Evolutionary conservation across 495 filamentous ascomycete genomes (phyloP).

Genomic region (Annulohypoxylon nitens): DNA sequence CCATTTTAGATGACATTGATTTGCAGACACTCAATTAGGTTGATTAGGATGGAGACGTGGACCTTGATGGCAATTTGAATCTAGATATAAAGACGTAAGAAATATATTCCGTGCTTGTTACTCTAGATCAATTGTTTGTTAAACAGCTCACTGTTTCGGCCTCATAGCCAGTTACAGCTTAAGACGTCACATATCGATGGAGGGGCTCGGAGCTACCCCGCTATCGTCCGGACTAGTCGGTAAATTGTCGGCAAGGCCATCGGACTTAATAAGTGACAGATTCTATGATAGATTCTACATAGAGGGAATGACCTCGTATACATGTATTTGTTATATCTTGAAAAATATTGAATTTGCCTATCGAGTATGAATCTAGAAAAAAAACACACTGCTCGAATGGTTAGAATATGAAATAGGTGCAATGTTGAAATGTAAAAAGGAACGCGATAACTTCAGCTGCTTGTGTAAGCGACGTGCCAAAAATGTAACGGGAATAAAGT

Average conservation of each 20-base stretch:
- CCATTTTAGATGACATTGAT: slow-evolving; percentile 44
- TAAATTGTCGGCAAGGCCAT: slow-evolving; percentile 20
- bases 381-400: too few relatives aligned
- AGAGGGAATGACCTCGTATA: background rate
- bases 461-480: background rate
- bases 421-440: background rate
- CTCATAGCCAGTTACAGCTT: slow-evolving; percentile 2
- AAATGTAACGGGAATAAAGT: background rate
- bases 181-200: slow-evolving; percentile 28
- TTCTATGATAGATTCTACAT: background rate
- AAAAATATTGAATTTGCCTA: too few relatives aligned
- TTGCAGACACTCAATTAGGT: slow-evolving; percentile 16
- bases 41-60: slow-evolving; percentile 25
- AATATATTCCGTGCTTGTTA: slow-evolving; percentile 23
- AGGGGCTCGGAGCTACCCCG: slow-evolving; percentile 41
- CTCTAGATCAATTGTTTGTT: background rate
- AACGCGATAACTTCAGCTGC: background rate
- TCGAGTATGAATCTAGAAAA: too few relatives aligned
- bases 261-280: background rate
- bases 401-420: background rate
- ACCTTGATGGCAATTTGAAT: slow-evolving; percentile 39
- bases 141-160: slow-evolving; percentile 17
- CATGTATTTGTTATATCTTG: too few relatives aligned
- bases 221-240: slow-evolving; percentile 18
- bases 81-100: slow-evolving; percentile 32